These are phyloP conservation scores for Panicum miliaceum DNA, from an alignment of 176 grass and related monocot species.

Conservation along the genomic window DNA sequence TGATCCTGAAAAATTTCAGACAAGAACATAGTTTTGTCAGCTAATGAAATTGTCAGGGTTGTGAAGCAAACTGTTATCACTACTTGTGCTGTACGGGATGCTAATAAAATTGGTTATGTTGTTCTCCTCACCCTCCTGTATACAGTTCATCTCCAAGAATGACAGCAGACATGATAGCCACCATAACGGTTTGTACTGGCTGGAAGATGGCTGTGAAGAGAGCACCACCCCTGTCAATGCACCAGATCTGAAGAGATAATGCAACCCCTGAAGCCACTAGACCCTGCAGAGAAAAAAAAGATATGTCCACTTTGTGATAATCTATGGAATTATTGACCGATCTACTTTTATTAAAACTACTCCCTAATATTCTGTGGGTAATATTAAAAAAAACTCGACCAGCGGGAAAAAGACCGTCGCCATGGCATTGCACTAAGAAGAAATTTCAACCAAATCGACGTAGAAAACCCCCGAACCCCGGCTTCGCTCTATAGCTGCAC, in stretches of 20 bases:
- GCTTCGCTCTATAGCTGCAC: too few species aligned
- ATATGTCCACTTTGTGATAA: neutral
- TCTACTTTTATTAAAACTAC: neutral
- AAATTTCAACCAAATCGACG: too few species aligned
- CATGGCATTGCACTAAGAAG: too few species aligned
- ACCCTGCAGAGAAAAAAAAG: conserved; percentile 43
- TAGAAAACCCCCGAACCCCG: too few species aligned
- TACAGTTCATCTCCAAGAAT: conserved; percentile 73
- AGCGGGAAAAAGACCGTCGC: too few species aligned
- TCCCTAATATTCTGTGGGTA: neutral
- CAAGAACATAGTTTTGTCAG: conserved; percentile 1
- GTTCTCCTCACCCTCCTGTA: conserved; percentile 64
- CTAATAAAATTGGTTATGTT: neutral
- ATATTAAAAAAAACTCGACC: too few species aligned
- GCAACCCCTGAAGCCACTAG: conserved; percentile 64
- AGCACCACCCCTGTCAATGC: conserved; percentile 74
- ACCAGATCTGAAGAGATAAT: conserved; percentile 79
- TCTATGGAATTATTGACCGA: neutral
- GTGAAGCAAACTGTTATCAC: neutral
- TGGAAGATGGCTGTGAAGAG: conserved; percentile 75
- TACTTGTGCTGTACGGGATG: neutral
- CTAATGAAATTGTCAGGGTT: neutral
- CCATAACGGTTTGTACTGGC: conserved; percentile 67
- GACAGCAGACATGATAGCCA: conserved; percentile 60
- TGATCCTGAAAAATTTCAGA: conserved; percentile 51